A percentile compares a stretch with the other conserved stretches of the same genome.
Conservation (phyloP, 306 rosid genomes). For the Acacia acuminata region DNA sequence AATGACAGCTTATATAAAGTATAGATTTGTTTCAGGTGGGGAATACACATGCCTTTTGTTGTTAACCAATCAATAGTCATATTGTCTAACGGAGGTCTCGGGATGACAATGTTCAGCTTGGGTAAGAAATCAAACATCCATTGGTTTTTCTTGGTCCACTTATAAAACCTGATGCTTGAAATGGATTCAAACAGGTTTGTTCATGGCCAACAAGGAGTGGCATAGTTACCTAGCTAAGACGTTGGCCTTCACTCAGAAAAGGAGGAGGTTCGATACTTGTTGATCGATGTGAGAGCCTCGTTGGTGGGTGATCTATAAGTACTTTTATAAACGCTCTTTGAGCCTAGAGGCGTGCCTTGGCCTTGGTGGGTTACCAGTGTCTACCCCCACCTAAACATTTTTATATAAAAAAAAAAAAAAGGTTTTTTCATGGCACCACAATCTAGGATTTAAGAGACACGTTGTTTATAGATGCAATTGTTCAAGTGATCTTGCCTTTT, state of each 20-base stretch:
- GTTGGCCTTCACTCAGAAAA: too few relatives aligned
- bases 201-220: constrained; percentile 27
- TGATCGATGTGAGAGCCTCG: too few relatives aligned
- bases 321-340: too few relatives aligned
- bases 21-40: constrained; percentile 63
- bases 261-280: too few relatives aligned
- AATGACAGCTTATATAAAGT: background rate
- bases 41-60: constrained; percentile 64
- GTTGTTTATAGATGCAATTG: constrained; percentile 66
- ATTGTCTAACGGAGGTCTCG: constrained; percentile 81
- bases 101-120: constrained; percentile 97
- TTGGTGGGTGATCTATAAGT: too few relatives aligned
- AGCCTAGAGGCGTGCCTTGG: too few relatives aligned
- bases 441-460: constrained; percentile 52
- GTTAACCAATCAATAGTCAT: constrained; percentile 60
- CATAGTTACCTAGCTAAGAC: too few relatives aligned
- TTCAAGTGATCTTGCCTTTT: constrained; percentile 57
- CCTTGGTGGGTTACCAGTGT: too few relatives aligned
- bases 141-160: background rate
- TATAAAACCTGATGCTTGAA: background rate
- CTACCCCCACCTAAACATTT: too few relatives aligned
- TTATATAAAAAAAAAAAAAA: too few relatives aligned
- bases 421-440: constrained; percentile 28
- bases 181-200: constrained; percentile 42
- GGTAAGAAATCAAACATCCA: constrained; percentile 48